phyloP scores from a whole-genome alignment of 352 stramenopile genomes.

The Pythium coloratum region DNA sequence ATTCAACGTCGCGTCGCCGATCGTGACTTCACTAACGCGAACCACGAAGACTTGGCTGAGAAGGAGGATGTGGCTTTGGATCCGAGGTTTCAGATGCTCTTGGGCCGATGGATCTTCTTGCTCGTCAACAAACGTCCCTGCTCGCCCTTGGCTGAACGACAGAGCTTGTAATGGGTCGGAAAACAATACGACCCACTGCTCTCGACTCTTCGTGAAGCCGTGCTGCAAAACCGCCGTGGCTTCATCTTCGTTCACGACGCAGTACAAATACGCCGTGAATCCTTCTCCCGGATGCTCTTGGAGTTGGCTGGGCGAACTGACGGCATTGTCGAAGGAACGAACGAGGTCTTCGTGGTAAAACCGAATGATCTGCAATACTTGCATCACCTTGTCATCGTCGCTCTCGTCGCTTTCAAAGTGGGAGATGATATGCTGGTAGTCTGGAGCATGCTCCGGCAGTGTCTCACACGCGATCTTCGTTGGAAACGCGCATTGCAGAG shows the following conservation, averaged over 20 bases:
- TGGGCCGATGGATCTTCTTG: not conserved
- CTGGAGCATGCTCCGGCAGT: slow-evolving; percentile 41
- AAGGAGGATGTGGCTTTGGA: slow-evolving; percentile 21
- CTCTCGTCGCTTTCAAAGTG: slow-evolving; percentile 29
- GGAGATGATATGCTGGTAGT: slow-evolving; percentile 46
- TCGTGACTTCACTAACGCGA: slow-evolving; percentile 10
- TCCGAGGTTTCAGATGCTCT: not conserved
- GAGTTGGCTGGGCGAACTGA: not conserved
- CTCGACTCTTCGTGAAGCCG: slow-evolving; percentile 22
- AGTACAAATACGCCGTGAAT: slow-evolving; percentile 44
- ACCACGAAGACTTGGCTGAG: slow-evolving; percentile 17
- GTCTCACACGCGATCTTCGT: slow-evolving; percentile 47
- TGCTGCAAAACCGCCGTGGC: slow-evolving; percentile 36
- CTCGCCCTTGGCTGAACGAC: slow-evolving; percentile 6
- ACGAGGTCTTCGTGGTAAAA: slow-evolving; percentile 43
- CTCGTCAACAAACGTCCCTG: not conserved
- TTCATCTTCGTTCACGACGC: slow-evolving; percentile 37
- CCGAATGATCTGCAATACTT: slow-evolving; percentile 48
- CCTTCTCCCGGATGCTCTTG: slow-evolving; percentile 28
- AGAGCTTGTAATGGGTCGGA: slow-evolving; percentile 20
- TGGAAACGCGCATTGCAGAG: slow-evolving; percentile 38
- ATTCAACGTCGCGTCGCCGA: slow-evolving; percentile 8
- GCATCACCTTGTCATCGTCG: not conserved
- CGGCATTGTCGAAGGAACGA: slow-evolving; percentile 28
- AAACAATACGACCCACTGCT: slow-evolving; percentile 22